These are phyloP conservation scores for Lachnellula cervina DNA, from an alignment of 2,329 filamentous ascomycete species.

Conservation along the genomic window DNA sequence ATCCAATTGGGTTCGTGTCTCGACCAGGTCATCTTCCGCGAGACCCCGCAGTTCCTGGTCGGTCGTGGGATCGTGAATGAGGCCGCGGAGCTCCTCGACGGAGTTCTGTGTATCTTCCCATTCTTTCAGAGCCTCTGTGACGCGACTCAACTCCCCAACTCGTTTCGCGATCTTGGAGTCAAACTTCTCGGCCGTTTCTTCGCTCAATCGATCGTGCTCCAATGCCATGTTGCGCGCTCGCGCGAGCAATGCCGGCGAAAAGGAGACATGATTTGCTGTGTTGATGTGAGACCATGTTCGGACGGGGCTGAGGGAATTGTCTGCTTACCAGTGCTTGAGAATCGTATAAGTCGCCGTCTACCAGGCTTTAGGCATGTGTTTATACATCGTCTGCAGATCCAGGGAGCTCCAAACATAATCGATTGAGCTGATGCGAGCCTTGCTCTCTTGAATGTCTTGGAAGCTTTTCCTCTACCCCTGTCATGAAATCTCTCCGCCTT, in stretches of 20 bases:
- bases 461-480: conserved; percentile 4
- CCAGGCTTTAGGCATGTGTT: conserved; percentile 27
- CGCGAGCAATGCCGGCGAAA: conserved; percentile 51
- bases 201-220: conserved; percentile 53
- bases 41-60: conserved; percentile 71
- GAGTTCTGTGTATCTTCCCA: conserved; percentile 53
- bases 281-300: conserved; percentile 12
- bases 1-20: conserved; percentile 58
- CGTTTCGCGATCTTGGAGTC: conserved; percentile 54
- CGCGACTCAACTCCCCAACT: conserved; percentile 54
- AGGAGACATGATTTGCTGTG: conserved; percentile 28
- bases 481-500: conserved; percentile 2
- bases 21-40: conserved; percentile 73
- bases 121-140: conserved; percentile 52
- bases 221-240: conserved; percentile 53
- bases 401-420: conserved; percentile 39
- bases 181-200: conserved; percentile 48
- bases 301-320: conserved; percentile 1
- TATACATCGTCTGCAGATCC: conserved; percentile 49
- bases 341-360: conserved; percentile 32
- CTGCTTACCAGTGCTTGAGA: conserved; percentile 42
- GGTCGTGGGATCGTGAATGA: conserved; percentile 40
- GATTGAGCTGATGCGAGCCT: conserved; percentile 11
- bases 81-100: conserved; percentile 47
- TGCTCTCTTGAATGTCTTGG: background rate